Evolutionary conservation across 2,329 filamentous ascomycete species (phyloP).

Genomic region (Graphium sp.): DNA sequence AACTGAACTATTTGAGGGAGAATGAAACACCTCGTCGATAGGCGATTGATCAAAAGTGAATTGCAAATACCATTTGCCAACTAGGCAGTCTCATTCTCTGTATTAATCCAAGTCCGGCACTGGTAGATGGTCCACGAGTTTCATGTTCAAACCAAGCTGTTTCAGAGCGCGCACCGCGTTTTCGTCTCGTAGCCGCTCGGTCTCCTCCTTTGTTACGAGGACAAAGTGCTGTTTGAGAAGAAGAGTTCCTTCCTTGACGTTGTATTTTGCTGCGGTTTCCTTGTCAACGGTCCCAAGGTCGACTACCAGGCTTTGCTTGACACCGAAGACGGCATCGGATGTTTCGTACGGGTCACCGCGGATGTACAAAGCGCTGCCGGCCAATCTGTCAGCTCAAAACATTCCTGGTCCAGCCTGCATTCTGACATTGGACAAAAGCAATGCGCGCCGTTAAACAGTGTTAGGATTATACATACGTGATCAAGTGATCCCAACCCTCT

Average conservation of each 20-base stretch:
- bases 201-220: conserved; percentile 54
- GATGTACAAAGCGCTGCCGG: conserved; percentile 59
- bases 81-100: neutral
- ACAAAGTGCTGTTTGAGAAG: conserved; percentile 63
- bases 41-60: neutral
- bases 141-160: conserved; percentile 50
- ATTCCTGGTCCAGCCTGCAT: no score
- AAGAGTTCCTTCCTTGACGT: conserved; percentile 43
- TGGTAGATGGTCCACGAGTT: conserved; percentile 59
- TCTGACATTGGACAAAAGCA: no score
- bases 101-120: conserved; percentile 45
- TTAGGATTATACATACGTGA: conserved; percentile 55
- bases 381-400: no score
- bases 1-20: neutral
- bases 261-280: conserved; percentile 41
- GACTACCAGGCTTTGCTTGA: conserved; percentile 65
- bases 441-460: no score
- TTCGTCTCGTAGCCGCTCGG: conserved; percentile 45
- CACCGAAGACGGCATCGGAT: conserved; percentile 73
- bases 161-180: conserved; percentile 49
- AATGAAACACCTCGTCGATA: neutral
- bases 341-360: conserved; percentile 67
- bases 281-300: conserved; percentile 35
- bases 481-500: conserved; percentile 59
- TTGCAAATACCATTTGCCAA: conserved; percentile 1